Base-by-base conservation (phyloP, 2,329 filamentous ascomycete species). In the Ophiostoma tasmaniense region DNA sequence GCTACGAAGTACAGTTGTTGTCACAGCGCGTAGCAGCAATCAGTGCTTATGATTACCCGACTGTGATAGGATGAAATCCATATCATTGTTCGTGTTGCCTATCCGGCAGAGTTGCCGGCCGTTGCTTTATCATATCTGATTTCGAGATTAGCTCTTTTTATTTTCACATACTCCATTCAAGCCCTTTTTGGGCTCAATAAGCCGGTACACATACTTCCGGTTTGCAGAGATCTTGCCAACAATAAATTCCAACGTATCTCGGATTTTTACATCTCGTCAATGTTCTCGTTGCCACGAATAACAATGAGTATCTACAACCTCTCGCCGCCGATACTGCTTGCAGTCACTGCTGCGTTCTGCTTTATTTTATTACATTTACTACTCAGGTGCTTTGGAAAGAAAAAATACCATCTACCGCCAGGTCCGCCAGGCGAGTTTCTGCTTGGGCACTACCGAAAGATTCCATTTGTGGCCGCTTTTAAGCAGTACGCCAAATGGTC, bases 401-500 rank as follows among this genome's bases (percentile, higher is more conserved):
- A 35, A 5, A 70, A 67, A 50, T 70, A 70, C 61, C 50, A 67
- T 22, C 37, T 67, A 17, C 68, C 68, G 1, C 68, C 68, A 2
- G 68, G 68, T 5, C 68, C 68, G 20, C 68, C 68, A 4, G 66
- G 68, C 42, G 68, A 70, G 50, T 67, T 70, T 35, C 28, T 70
- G n/a, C 66, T 70, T 17, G 70, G 70, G 3, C 70, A 71, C 59
- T 71, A 68, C 35, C 52, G 70, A 1, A 68, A 69, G 45, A 69
- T 71, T 3, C 70, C 70, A 1, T 71, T 71, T n/a, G 50, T 30
- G 2, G 69, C 69, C 2, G 42, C 70, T 10, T 71, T 71, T 66
- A 70, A 68, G 42, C 68, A 71, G 59, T 71, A 71, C 50, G 70
- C 69, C n/a, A 59, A 67, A 20, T 71, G 70, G 70, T 42, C 45